Conservation (phyloP, 2,329 filamentous ascomycete genomes). For the Fusarium penzigii region DNA sequence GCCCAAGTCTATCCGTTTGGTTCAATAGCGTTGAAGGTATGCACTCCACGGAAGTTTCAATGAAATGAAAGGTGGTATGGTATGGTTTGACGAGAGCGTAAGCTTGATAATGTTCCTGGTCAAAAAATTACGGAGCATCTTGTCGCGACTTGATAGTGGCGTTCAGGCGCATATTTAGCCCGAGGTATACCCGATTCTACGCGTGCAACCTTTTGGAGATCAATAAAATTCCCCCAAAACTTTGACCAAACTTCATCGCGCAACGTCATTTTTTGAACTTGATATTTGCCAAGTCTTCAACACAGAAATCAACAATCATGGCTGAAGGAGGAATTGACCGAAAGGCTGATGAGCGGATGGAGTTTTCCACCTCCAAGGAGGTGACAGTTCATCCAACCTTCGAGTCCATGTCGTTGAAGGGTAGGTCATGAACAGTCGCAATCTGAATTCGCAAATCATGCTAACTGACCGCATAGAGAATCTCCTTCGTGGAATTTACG, state of each 20-base stretch:
- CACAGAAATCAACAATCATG: slow-evolving; percentile 58
- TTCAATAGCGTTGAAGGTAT: not conserved
- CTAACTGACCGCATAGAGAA: slow-evolving; percentile 61
- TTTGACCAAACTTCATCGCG: slow-evolving; percentile 25
- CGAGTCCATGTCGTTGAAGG: slow-evolving; percentile 94
- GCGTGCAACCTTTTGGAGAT: slow-evolving; percentile 8
- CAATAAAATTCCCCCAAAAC: slow-evolving; percentile 28
- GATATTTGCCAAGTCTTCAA: not conserved
- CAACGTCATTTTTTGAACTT: slow-evolving; percentile 7
- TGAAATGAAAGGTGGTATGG: slow-evolving; percentile 1
- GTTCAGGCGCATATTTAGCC: slow-evolving; percentile 18
- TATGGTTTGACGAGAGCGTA: slow-evolving; percentile 3
- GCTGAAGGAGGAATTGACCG: slow-evolving; percentile 86
- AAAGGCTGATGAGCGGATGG: slow-evolving; percentile 93
- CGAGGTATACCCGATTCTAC: slow-evolving; percentile 35
- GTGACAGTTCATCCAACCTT: slow-evolving; percentile 93
- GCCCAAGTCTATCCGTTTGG: not conserved
- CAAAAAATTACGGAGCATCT: slow-evolving; percentile 31
- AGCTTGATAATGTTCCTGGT: slow-evolving; percentile 12
- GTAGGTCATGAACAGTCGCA: slow-evolving; percentile 38
- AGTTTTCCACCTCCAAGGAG: slow-evolving; percentile 98
- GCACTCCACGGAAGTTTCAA: not conserved
- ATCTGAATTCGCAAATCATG: not conserved
- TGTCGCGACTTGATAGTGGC: slow-evolving; percentile 30
- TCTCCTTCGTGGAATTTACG: slow-evolving; percentile 93